These are phyloP conservation scores for Melanopsichium pennsylvanicum DNA, from an alignment of 1,284 basidiomycete species.

Conservation along the genomic window DNA sequence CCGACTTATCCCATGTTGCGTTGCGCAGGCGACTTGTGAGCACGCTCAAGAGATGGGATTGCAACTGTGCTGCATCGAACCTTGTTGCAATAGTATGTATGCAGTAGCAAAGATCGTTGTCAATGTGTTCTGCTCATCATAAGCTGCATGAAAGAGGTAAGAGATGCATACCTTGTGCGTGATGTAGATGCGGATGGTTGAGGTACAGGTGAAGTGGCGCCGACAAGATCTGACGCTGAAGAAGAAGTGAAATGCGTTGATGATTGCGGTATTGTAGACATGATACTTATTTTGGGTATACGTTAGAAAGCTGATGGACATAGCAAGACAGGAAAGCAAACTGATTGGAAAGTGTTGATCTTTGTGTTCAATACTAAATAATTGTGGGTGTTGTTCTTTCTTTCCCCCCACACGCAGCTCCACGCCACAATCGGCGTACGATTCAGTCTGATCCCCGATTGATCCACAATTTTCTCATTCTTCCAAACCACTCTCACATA, in stretches of 20 bases:
- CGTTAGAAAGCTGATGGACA: too few species aligned
- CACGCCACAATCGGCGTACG: too few species aligned
- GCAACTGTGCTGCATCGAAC: constrained; percentile 37
- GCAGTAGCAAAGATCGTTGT: background rate
- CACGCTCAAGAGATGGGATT: constrained; percentile 22
- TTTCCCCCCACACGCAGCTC: too few species aligned
- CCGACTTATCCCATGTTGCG: constrained; percentile 41
- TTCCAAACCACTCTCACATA: too few species aligned
- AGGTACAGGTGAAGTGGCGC: constrained; percentile 12
- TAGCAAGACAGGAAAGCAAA: too few species aligned
- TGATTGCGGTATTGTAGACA: constrained; percentile 1
- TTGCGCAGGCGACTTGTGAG: constrained; percentile 16
- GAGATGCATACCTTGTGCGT: constrained; percentile 17
- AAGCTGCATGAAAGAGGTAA: background rate
- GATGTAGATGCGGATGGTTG: constrained; percentile 4
- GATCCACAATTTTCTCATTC: background rate
- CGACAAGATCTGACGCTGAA: constrained; percentile 6
- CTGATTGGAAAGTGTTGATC: constrained; percentile 9
- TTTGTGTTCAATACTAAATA: too few species aligned
- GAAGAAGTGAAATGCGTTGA: constrained; percentile 6
- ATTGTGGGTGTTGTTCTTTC: constrained; percentile 5
- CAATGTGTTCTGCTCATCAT: background rate
- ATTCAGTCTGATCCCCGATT: too few species aligned
- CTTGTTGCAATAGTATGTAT: constrained; percentile 1
- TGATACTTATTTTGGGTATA: background rate